Base-by-base conservation (phyloP, 1,284 basidiomycete genomes). In the Ceratorhiza oryzae-sativae region DNA sequence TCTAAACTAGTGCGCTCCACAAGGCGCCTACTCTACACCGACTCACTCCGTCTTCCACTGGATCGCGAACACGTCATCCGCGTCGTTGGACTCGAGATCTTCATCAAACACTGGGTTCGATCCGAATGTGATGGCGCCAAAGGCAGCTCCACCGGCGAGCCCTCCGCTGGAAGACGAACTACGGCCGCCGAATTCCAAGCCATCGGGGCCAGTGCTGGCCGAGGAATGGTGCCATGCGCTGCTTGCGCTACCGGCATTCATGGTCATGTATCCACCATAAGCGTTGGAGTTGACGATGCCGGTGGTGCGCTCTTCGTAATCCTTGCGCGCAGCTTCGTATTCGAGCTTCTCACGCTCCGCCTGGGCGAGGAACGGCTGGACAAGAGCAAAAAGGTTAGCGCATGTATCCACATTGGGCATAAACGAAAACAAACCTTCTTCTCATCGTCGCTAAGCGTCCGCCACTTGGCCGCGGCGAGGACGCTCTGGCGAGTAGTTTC, bases 401-500 rank as follows among this genome's bases (percentile, higher is more conserved):
- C 61, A 73, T 71, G 72, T 62, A 72, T 58, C 34, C 65, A 65
- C 70, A 67, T 18, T 20, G 73, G 76, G n/a, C 20, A 1, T 39
- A 51, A 45, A 32, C 41, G 72, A 73, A 67, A 45, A 80, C 84
- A 72, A 77, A 94, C 93, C 86, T 92, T 92, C 80, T 95, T 90
- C 82, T 97, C 94, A 49, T 91, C 92, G 80, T 96, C 94, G 51
- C 89, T 90, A 86, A 98, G 91, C 63, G 88, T 89, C 75, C 95
- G 86, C 95, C 95, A 98, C 80, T 91, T 91, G 74, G 90, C 90
- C 58, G 95, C 95, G 63, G 95, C 95, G 62, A 97, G 84, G 2
- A 96, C 93, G 81, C 93, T 95, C 83, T 97, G 96, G 81, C 92
- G 93, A 45, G 95, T 96, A 2, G 96, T 96, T 82, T 97, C 95